Percentiles rank a stretch among this genome's conserved stretches.
These are phyloP conservation scores for Rhizopus arrhizus DNA, from an alignment of 371 early-diverging fungal species.

Conservation along the genomic window DNA sequence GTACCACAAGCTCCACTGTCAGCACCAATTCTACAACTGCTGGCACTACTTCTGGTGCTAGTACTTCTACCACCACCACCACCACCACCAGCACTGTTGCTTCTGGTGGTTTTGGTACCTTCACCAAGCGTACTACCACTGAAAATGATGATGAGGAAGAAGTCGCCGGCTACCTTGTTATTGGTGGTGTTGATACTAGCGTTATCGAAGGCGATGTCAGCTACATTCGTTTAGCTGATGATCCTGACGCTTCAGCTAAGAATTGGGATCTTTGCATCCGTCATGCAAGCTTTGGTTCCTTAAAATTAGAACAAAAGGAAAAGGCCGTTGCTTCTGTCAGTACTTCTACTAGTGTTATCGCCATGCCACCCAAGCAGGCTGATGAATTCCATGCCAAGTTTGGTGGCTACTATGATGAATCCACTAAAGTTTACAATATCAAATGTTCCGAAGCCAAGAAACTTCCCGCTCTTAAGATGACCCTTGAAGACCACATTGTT, in stretches of 20 bases:
- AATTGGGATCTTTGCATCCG: slow-evolving; percentile 51
- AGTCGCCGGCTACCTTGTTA: slow-evolving; percentile 44
- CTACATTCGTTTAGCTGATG: slow-evolving; percentile 38
- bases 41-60: not conserved
- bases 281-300: slow-evolving; percentile 38
- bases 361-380: slow-evolving; percentile 48
- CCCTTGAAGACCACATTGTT: slow-evolving; percentile 41
- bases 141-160: slow-evolving; percentile 18
- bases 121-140: slow-evolving; percentile 28
- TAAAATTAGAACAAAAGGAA: slow-evolving; percentile 35
- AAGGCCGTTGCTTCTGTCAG: slow-evolving; percentile 43
- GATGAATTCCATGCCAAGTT: slow-evolving; percentile 45
- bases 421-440: slow-evolving; percentile 36
- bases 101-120: slow-evolving; percentile 40
- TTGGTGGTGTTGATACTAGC: slow-evolving; percentile 44
- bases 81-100: slow-evolving; percentile 13
- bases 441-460: slow-evolving; percentile 40
- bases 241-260: slow-evolving; percentile 27
- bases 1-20: not conserved
- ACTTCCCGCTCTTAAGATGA: slow-evolving; percentile 42
- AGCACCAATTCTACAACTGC: slow-evolving; percentile 4
- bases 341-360: slow-evolving; percentile 38
- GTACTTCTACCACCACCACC: not conserved
- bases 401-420: slow-evolving; percentile 31
- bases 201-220: slow-evolving; percentile 39